These are phyloP conservation scores for Salix dunnii DNA, from an alignment of 345 rosid species.

Conservation along the genomic window DNA sequence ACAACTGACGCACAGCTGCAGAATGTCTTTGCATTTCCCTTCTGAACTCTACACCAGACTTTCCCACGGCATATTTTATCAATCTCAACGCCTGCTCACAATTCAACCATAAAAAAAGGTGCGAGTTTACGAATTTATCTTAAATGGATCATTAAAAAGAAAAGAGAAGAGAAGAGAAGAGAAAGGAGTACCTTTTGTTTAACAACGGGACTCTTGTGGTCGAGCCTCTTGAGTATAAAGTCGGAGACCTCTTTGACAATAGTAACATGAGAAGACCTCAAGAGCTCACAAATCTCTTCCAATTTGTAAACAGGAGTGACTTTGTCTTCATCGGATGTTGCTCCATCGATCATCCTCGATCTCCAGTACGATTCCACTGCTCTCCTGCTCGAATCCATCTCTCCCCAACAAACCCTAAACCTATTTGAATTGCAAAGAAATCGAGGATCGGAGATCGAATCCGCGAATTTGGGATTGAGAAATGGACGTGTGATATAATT, in stretches of 20 bases:
- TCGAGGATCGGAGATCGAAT: neutral
- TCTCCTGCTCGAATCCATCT: slow-evolving; percentile 97
- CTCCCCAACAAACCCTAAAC: neutral
- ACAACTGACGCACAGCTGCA: slow-evolving; percentile 67
- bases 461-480: neutral
- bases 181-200: slow-evolving; percentile 74
- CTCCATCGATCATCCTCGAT: slow-evolving; percentile 85
- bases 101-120: neutral
- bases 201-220: slow-evolving; percentile 84
- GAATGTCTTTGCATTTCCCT: slow-evolving; percentile 96
- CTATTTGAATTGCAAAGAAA: neutral
- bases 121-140: neutral
- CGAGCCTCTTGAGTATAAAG: slow-evolving; percentile 80
- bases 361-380: slow-evolving; percentile 99
- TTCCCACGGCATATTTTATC: slow-evolving; percentile 80
- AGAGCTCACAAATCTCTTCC: slow-evolving; percentile 90
- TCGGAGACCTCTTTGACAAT: slow-evolving; percentile 89
- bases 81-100: slow-evolving; percentile 68
- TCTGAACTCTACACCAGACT: slow-evolving; percentile 87
- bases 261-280: slow-evolving; percentile 76
- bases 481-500: neutral
- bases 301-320: slow-evolving; percentile 94
- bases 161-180: neutral
- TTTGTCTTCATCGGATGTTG: slow-evolving; percentile 85
- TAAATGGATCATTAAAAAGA: neutral